Evolutionary conservation across 2,329 filamentous ascomycete species (phyloP), one percentile per base, ranked within the genome.

Genomic region (Pseudogymnoascus sp.): DNA sequence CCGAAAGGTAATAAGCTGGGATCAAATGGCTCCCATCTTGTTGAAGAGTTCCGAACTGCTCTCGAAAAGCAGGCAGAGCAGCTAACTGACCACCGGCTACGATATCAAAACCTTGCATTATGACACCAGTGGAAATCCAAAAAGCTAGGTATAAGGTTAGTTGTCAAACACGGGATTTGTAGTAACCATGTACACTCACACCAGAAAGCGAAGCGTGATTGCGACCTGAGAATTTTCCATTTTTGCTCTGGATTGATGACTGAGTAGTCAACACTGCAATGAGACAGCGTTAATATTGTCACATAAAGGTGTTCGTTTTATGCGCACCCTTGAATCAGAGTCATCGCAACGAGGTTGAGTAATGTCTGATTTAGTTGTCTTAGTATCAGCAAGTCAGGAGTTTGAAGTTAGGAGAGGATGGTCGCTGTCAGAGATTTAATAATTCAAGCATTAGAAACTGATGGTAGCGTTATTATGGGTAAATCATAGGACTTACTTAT

Each of bases 1-100:
- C 72, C 1, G 70, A 71, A 28, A 73, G 71, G 59, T 69, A 70
- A 25, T 63, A 67, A 8, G 73, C 70, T 1, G 72, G 72, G 62
- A 74, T 71, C 12, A 75, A 61, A 35, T 70, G 67, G 44, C 63
- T 67, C 14, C 69, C 71, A 50, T 70, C 67, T 12, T 66, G 28
- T 62, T 70, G 67, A 8, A 61, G 65, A 16, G 65, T 60, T 7
- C 72, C 72, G 62, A 74, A 61, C 59, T 61, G 25, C 33, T 61
- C n/a, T 40, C 31, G 59, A 23, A 28, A 62, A 31, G 18, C 60
- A 74, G 60, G 11, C 14, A 47, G 21, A 47, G 71, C 68, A 10
- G 71, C 72, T 10, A 74, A 68, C 63, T 74, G 71, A 42, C 71
- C 69, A 23, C 71, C 71, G 31, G 68, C 67, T 12, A 47, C 42